These are phyloP conservation scores for Cyberlindnera euphorbiae DNA, from an alignment of 805 yeast species.

Conservation along the genomic window DNA sequence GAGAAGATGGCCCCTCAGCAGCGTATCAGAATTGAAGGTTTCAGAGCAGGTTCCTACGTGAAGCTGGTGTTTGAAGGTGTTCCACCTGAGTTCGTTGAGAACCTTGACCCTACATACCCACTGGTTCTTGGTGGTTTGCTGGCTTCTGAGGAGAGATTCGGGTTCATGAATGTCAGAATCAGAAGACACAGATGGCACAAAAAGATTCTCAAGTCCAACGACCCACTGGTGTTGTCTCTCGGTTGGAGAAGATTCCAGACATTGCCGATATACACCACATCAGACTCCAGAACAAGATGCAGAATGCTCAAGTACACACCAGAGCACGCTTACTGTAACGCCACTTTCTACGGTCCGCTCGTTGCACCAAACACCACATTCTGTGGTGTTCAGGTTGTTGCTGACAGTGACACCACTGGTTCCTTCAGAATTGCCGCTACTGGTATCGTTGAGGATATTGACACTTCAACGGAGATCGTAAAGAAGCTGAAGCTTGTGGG, in stretches of 20 bases:
- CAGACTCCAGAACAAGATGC: slow-evolving; percentile 96
- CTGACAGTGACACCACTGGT: slow-evolving; percentile 78
- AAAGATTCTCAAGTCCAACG: slow-evolving; percentile 89
- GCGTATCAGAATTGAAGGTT: slow-evolving; percentile 83
- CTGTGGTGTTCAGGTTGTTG: slow-evolving; percentile 89
- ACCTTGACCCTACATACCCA: slow-evolving; percentile 82
- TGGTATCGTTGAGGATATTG: slow-evolving; percentile 92
- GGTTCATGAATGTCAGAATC: slow-evolving; percentile 85
- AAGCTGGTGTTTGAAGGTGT: slow-evolving; percentile 75
- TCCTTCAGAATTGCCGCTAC: slow-evolving; percentile 95
- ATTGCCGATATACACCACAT: slow-evolving; percentile 89
- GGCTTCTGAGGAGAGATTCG: slow-evolving; percentile 88
- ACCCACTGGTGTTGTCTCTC: slow-evolving; percentile 85
- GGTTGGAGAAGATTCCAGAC: slow-evolving; percentile 99
- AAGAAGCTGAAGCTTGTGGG: slow-evolving; percentile 95
- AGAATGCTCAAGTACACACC: slow-evolving; percentile 98
- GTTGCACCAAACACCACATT: slow-evolving; percentile 97
- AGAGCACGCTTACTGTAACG: slow-evolving; percentile 94
- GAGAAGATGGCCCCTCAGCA: slow-evolving; percentile 71
- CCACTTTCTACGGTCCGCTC: slow-evolving; percentile 93
- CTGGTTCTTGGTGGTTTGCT: slow-evolving; percentile 86
- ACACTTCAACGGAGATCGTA: slow-evolving; percentile 84
- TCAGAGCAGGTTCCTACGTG: slow-evolving; percentile 89
- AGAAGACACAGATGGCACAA: slow-evolving; percentile 99
- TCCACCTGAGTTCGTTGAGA: slow-evolving; percentile 87